Conservation (phyloP, 176 grass and related monocot species). For the Chloris gayana region DNA sequence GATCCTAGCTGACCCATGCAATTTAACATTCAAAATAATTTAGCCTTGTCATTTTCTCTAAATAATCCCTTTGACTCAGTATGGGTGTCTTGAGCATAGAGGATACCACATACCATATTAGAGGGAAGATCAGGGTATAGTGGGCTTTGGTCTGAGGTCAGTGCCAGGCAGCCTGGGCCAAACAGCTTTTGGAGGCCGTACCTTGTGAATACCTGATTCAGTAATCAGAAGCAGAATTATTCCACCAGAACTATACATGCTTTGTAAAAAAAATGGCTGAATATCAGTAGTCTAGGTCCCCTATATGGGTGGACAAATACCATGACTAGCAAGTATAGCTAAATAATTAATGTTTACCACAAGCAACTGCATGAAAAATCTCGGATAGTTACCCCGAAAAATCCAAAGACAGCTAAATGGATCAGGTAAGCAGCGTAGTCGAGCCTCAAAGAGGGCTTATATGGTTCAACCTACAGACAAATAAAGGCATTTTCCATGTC, state of each 20-base stretch:
- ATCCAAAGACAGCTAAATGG: constrained; percentile 78
- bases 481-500: constrained; percentile 21
- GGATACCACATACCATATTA: constrained; percentile 68
- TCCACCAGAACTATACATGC: not conserved
- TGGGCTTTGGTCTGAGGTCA: constrained; percentile 71
- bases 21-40: constrained; percentile 22
- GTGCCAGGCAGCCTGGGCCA: constrained; percentile 62
- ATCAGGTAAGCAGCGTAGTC: constrained; percentile 86
- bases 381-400: constrained; percentile 73
- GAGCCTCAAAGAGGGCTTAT: constrained; percentile 52
- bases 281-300: not conserved
- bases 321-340: not conserved
- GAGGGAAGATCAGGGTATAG: constrained; percentile 94
- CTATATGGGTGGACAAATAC: constrained; percentile 4
- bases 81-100: constrained; percentile 18
- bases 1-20: constrained; percentile 78
- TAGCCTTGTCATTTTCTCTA: not conserved
- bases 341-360: not conserved
- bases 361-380: not conserved
- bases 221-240: constrained; percentile 31
- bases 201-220: constrained; percentile 82
- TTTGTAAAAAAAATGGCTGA: too few species aligned
- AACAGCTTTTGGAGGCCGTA: constrained; percentile 88
- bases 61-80: constrained; percentile 14
- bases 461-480: constrained; percentile 62